phyloP scores from a whole-genome alignment of 2,329 filamentous ascomycete genomes.

The Coleophoma eucalyptorum region DNA sequence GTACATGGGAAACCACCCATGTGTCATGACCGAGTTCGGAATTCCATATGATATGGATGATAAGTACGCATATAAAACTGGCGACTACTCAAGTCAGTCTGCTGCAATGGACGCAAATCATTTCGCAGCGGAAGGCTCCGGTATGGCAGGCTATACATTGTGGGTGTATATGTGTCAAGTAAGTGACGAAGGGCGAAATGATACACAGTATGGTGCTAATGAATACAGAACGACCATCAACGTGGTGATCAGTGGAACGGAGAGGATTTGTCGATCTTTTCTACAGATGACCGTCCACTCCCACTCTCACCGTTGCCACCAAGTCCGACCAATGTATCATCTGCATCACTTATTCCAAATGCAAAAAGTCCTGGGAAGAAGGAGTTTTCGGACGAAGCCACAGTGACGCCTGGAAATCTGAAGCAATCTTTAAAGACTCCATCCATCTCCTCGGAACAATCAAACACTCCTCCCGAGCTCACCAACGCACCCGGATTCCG shows the following conservation, averaged over 20 bases:
- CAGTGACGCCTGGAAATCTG: conserved; percentile 72
- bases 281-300: conserved; percentile 70
- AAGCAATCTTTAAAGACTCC: conserved; percentile 67
- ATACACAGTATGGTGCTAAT: conserved; percentile 14
- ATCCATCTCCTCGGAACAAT: conserved; percentile 57
- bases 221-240: conserved; percentile 70
- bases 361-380: conserved; percentile 32
- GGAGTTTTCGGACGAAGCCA: conserved; percentile 46
- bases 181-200: conserved; percentile 23
- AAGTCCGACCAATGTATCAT: conserved; percentile 39
- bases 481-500: conserved; percentile 71
- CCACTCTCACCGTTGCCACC: conserved; percentile 47
- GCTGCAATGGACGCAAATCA: conserved; percentile 95
- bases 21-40: conserved; percentile 90
- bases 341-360: conserved; percentile 38
- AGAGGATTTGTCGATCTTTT: conserved; percentile 90
- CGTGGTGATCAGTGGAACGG: conserved; percentile 97
- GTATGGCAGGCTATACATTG: conserved; percentile 79
- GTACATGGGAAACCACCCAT: conserved; percentile 83
- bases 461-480: conserved; percentile 50
- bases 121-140: conserved; percentile 81
- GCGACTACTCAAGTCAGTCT: conserved; percentile 90
- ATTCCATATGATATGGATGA: conserved; percentile 99
- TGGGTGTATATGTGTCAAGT: conserved; percentile 82
- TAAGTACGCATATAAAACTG: conserved; percentile 90